Percentiles rank a stretch among this genome's conserved stretches.
These are phyloP conservation scores for Aspergillus floridensis DNA, from an alignment of 2,329 filamentous ascomycete genomes.

Conservation along the genomic window DNA sequence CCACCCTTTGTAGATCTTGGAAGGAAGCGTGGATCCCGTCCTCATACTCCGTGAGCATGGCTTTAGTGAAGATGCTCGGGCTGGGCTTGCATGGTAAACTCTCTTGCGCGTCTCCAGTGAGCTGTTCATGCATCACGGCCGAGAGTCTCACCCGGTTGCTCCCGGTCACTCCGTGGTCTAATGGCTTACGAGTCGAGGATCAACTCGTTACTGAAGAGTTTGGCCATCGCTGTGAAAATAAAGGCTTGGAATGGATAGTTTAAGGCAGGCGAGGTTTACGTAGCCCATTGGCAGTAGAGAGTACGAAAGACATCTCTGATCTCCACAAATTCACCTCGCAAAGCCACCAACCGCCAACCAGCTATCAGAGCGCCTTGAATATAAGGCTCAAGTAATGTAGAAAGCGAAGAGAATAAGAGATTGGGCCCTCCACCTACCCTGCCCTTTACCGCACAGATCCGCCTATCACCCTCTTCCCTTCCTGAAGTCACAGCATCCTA, in stretches of 20 bases:
- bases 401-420: background rate
- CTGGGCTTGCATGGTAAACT: background rate
- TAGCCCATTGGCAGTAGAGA: no score
- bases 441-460: background rate
- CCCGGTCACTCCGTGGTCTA: background rate
- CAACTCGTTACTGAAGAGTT: background rate
- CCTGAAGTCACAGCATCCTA: conserved; percentile 5
- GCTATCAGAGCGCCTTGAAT: background rate
- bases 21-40: no score
- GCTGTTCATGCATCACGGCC: background rate
- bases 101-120: background rate
- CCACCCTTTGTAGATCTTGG: background rate
- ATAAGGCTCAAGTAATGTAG: background rate
- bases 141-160: background rate
- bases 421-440: background rate
- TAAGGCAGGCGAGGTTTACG: background rate
- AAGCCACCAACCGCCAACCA: no score
- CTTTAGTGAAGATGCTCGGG: background rate
- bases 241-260: background rate
- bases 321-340: no score
- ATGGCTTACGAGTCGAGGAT: background rate
- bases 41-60: no score
- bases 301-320: no score
- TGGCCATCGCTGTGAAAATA: background rate
- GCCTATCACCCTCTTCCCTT: no score